phyloP scores from a whole-genome alignment of 352 stramenopile genomes.

The Pythium vanterpoolii region DNA sequence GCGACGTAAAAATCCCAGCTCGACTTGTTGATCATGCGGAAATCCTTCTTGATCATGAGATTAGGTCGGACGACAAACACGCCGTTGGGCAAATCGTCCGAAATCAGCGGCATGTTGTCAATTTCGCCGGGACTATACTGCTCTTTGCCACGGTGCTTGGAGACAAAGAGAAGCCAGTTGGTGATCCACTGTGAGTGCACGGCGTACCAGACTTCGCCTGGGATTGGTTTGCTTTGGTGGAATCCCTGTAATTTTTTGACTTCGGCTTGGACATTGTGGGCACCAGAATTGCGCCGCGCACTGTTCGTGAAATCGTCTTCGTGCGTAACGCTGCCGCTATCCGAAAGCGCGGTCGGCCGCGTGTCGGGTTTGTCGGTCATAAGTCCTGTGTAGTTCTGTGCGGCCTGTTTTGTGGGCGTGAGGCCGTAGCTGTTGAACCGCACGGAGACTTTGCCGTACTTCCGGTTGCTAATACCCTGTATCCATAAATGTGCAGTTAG shows the following conservation, averaged over 20 bases:
- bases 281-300: constrained; percentile 29
- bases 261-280: constrained; percentile 61
- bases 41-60: constrained; percentile 67
- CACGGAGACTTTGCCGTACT: constrained; percentile 60
- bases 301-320: constrained; percentile 67
- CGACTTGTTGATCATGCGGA: constrained; percentile 76
- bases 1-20: constrained; percentile 77
- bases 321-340: constrained; percentile 43
- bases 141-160: constrained; percentile 64
- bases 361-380: constrained; percentile 31
- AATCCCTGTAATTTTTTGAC: constrained; percentile 61
- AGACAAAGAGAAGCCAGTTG: constrained; percentile 69
- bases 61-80: constrained; percentile 61
- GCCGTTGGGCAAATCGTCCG: constrained; percentile 58
- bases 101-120: constrained; percentile 75
- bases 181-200: constrained; percentile 64
- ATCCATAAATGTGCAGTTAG: no score
- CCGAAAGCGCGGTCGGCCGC: constrained; percentile 44
- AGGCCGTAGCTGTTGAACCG: constrained; percentile 72
- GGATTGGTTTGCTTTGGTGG: constrained; percentile 53
- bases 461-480: constrained; percentile 53
- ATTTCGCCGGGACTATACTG: constrained; percentile 52
- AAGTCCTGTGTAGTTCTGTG: constrained; percentile 47
- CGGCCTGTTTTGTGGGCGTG: constrained; percentile 6
- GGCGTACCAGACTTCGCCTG: constrained; percentile 68